These are phyloP conservation scores for Streptanthus diversifolius DNA, from an alignment of 345 rosid genomes.

Conservation along the genomic window DNA sequence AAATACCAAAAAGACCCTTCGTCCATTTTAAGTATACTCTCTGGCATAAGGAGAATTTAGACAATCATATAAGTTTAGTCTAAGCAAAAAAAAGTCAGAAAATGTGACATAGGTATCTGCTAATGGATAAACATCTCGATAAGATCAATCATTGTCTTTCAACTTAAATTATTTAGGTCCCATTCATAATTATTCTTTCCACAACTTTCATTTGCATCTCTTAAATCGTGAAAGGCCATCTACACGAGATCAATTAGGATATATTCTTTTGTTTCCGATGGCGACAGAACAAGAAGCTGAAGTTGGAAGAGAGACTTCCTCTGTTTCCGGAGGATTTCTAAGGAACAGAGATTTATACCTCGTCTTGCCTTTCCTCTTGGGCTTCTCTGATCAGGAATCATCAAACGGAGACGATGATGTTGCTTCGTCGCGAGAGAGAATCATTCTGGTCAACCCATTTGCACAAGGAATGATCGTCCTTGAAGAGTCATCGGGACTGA, in stretches of 20 bases:
- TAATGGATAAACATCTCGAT: conserved; percentile 21
- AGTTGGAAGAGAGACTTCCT: conserved; percentile 33
- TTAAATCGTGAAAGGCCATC: neutral
- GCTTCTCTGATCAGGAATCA: conserved; percentile 42
- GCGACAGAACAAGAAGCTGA: conserved; percentile 35
- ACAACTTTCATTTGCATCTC: conserved; percentile 27
- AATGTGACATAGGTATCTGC: conserved; percentile 8
- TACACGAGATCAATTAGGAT: neutral
- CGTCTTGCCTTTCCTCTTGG: conserved; percentile 41
- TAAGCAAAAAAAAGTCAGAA: neutral
- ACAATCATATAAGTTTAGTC: neutral
- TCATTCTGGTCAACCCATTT: conserved; percentile 61
- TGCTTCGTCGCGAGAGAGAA: conserved; percentile 39
- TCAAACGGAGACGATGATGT: neutral
- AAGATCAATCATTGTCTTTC: conserved; percentile 18
- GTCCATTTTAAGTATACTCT: neutral
- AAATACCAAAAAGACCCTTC: conserved; percentile 1
- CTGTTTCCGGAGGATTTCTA: conserved; percentile 40
- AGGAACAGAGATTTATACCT: conserved; percentile 28
- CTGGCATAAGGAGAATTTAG: neutral
- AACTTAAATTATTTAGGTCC: conserved; percentile 4
- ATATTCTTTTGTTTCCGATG: conserved; percentile 24
- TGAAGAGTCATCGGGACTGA: conserved; percentile 42
- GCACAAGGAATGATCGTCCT: conserved; percentile 65
- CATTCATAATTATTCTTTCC: conserved; percentile 29